Conservation (phyloP, 768 basidiomycete genomes). For the Tricholoma saponaceum region DNA sequence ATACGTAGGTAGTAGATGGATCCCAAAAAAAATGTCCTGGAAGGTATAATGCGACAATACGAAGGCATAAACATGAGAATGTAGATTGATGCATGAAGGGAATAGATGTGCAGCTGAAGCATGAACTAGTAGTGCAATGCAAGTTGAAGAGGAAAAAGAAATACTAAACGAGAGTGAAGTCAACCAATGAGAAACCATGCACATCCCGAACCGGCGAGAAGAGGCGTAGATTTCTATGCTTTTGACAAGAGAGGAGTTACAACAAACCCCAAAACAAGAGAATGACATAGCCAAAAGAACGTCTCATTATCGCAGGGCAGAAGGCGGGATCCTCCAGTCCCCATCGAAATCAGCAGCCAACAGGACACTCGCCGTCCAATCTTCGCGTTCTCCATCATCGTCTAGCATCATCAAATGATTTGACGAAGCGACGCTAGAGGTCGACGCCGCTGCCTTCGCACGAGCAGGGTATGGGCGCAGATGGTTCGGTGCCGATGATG, state of each 20-base stretch:
- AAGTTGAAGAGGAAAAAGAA: not conserved
- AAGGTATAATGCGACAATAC: not conserved
- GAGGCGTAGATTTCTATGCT: not conserved
- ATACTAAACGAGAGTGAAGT: not conserved
- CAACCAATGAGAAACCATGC: not conserved
- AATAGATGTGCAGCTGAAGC: not conserved
- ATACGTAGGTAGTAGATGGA: not conserved
- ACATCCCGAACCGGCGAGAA: slow-evolving; percentile 5
- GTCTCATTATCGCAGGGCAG: not conserved
- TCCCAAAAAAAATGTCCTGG: not conserved
- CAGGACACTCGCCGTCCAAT: slow-evolving; percentile 75
- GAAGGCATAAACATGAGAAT: not conserved
- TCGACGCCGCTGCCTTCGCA: slow-evolving; percentile 19
- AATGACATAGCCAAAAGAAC: not conserved
- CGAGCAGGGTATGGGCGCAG: slow-evolving; percentile 20
- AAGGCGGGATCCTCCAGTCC: slow-evolving; percentile 18
- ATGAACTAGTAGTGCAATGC: slow-evolving; percentile 5
- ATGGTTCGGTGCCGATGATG: slow-evolving; percentile 15
- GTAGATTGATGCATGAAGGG: not conserved
- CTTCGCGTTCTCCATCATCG: slow-evolving; percentile 47
- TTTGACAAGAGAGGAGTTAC: not conserved
- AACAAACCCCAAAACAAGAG: not conserved
- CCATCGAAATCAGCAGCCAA: slow-evolving; percentile 57
- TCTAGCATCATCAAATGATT: slow-evolving; percentile 45
- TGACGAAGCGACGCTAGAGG: slow-evolving; percentile 33